Conservation (phyloP, 2,329 filamentous ascomycete genomes). For the Remersonia thermophila region DNA sequence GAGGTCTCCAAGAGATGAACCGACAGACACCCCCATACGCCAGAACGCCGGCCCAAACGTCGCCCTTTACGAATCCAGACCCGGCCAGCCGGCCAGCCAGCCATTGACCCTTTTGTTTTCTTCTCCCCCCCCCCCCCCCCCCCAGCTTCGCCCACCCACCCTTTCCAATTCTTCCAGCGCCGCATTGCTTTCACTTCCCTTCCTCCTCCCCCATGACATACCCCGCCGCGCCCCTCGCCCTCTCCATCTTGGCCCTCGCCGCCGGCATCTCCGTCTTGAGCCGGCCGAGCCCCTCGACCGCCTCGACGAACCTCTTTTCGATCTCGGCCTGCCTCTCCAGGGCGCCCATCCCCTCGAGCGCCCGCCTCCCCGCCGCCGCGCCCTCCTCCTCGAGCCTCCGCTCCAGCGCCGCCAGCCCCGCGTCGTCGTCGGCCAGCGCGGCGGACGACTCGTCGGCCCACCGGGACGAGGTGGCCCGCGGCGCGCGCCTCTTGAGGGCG, state of each 20-base stretch:
- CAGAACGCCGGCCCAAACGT: too few species aligned
- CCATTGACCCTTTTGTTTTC: too few species aligned
- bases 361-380: conserved; percentile 3
- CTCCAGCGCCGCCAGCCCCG: conserved; percentile 23
- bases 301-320: conserved; percentile 33
- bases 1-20: too few species aligned
- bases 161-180: too few species aligned
- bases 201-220: conserved; percentile 29
- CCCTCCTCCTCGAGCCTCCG: conserved; percentile 13
- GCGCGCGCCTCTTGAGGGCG: conserved; percentile 42
- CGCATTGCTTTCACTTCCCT: too few species aligned
- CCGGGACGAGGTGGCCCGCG: conserved; percentile 30
- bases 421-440: conserved; percentile 35
- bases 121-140: background rate
- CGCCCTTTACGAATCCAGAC: too few species aligned
- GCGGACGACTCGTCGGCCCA: conserved; percentile 30
- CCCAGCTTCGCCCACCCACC: background rate
- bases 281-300: conserved; percentile 38
- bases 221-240: conserved; percentile 46
- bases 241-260: conserved; percentile 52
- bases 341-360: conserved; percentile 17
- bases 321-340: conserved; percentile 36
- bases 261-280: conserved; percentile 50
- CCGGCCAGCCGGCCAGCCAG: too few species aligned
- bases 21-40: too few species aligned